Base-by-base conservation (phyloP, 108 stramenopile genomes). In the Nitzschia sp. region DNA sequence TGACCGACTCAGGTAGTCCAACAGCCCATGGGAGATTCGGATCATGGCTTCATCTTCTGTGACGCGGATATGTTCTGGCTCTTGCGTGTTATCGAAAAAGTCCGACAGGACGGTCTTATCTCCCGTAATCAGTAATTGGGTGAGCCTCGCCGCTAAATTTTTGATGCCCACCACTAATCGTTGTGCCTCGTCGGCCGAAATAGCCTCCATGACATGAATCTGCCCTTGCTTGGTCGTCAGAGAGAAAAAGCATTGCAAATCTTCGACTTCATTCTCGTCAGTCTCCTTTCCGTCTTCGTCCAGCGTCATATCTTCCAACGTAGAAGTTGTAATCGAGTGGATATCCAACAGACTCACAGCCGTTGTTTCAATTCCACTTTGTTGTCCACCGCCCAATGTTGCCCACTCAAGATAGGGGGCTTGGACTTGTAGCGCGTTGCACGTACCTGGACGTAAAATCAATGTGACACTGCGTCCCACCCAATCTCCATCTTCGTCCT, bases 341-440 rank as follows among this genome's bases (percentile, higher is more conserved):
- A 92, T 76, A 30, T 85, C 74, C 51, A 84, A 54, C 13, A 90
- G 47, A 19, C 31, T 35, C 47, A 90, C 49, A n/a, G 68, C 56
- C 3, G 42, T 71, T 5, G 71, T 82, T 73, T 78, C 70, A 5
- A 71, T 49, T 4, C 55, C 49, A 17, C 19, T 54, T 5, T 79
- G 64, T 18, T 66, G 64, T 17, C 83, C 83, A 29, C 79, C 80
- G 5, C 60, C 73, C 63, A 90, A 24, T 0, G 74, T 77, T 1
- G 85, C 72, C 92, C 92, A 93, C 61, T 76, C 78, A 29, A 93
- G 31, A 3, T 47, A 76, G n/a, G 92, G 92, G 38, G 77, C 80
- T 19, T 67, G 23, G 13, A 82, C 46, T 2, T 63, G 51, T 3
- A 26, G 28, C 1, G 71, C 73, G 15, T 74, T 77, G 65, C 70